Conservation (phyloP, 306 rosid species). For the Medicago ruthenica region DNA sequence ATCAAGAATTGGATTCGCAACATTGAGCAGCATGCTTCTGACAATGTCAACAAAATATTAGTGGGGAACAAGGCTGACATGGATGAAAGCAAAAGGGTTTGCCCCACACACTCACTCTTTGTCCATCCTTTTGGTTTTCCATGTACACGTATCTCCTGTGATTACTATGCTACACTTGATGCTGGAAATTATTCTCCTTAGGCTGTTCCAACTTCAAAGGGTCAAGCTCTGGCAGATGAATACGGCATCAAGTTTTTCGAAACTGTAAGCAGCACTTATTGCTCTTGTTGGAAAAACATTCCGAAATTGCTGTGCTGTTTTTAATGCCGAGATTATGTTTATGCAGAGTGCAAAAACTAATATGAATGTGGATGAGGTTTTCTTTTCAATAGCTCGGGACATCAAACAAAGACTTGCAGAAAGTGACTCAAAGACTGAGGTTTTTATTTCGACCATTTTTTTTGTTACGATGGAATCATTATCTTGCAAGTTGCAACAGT, state of each 20-base stretch:
- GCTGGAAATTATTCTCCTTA: slow-evolving; percentile 46
- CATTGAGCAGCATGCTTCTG: slow-evolving; percentile 98
- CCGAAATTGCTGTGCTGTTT: slow-evolving; percentile 7
- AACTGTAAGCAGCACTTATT: slow-evolving; percentile 67
- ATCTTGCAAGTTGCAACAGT: slow-evolving; percentile 9
- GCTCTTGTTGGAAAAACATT: slow-evolving; percentile 33
- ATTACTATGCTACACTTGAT: slow-evolving; percentile 41
- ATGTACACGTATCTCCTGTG: slow-evolving; percentile 33
- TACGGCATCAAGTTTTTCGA: slow-evolving; percentile 95
- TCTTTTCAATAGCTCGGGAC: slow-evolving; percentile 96
- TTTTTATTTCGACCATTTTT: slow-evolving; percentile 41
- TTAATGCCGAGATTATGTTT: slow-evolving; percentile 45
- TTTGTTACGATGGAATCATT: slow-evolving; percentile 18
- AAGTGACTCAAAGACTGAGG: slow-evolving; percentile 88
- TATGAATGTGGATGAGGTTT: slow-evolving; percentile 94
- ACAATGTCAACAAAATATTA: slow-evolving; percentile 94
- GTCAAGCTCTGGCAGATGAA: slow-evolving; percentile 96
- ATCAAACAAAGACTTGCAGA: slow-evolving; percentile 96
- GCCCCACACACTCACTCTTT: slow-evolving; percentile 39
- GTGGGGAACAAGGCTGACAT: slow-evolving; percentile 98
- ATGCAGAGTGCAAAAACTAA: slow-evolving; percentile 96
- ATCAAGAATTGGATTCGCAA: slow-evolving; percentile 97
- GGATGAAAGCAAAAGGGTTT: slow-evolving; percentile 99
- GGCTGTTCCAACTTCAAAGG: slow-evolving; percentile 96
- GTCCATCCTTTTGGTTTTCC: slow-evolving; percentile 30